Evolutionary conservation across 1,139 yeast genomes (phyloP), one percentile per base, ranked within the genome.

Genomic region (Tardiomyces blankii): DNA sequence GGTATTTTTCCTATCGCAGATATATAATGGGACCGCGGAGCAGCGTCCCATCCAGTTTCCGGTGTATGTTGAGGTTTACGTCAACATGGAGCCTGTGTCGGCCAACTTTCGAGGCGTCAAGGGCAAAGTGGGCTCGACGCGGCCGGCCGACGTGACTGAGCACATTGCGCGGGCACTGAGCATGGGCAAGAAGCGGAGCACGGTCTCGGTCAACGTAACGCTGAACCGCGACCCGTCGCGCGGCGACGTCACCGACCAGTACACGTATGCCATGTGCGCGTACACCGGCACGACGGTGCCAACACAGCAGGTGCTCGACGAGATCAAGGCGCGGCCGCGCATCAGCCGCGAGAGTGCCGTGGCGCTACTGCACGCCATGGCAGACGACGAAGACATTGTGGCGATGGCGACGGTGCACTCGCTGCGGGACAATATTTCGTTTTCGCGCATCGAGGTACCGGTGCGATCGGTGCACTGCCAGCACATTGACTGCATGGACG

Each of bases 401-500:
- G 62, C 68, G 18, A 59, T 63, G 25, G 56, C 67, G 16, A 59
- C 65, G 4, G 57, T 60, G 3, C 60, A 64, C 44, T 52, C 67
- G 8, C 54, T 70, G 30, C 64, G 58, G 44, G 71, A 70, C 48
- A 70, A 70, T 1, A 55, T 69, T 5, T 57, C 67, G 30, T 62
- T 54, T 47, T 48, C 59, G n/a, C 58, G 70, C 18, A 66, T 70
- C 41, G 48, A 50, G 14, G 42, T 57, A 5, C 74, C 74, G 0
- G 54, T 67, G 3, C 54, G 73, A 18, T 63, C 72, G 1, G 49
- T 54, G n/a, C 48, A 45, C 18, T 70, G 74, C 49, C 49, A 50
- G 16, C 74, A 70, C 50, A 56, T 69, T 21, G 72, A 68, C 45
- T 68, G 74, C 49, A 61, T 69, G 43, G 74, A 70, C 43, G 69